Evolutionary conservation across 176 grass and related monocot genomes (phyloP).

Genomic region (Carex littledalei): DNA sequence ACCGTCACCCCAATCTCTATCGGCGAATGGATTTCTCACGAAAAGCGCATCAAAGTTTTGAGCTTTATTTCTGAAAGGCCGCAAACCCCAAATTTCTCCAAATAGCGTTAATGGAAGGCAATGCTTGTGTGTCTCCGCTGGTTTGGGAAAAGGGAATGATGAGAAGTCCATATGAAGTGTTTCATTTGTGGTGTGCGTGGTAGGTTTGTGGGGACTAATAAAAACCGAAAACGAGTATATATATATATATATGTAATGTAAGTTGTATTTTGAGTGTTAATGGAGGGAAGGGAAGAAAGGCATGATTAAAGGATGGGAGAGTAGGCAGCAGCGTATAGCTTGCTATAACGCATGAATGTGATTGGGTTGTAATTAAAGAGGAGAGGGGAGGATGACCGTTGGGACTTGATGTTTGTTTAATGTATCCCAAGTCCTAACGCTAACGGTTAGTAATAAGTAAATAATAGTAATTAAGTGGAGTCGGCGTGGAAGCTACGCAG

Average conservation of each 20-base stretch:
- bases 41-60: slow-evolving; percentile 6
- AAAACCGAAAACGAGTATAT: not conserved
- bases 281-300: not conserved
- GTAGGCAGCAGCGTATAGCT: not conserved
- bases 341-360: slow-evolving; percentile 23
- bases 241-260: no score
- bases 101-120: slow-evolving; percentile 28
- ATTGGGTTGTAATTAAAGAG: slow-evolving; percentile 12
- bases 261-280: slow-evolving; percentile 4
- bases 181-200: slow-evolving; percentile 10
- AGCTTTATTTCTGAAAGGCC: not conserved
- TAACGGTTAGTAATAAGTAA: slow-evolving; percentile 30
- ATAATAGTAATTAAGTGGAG: not conserved
- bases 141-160: not conserved
- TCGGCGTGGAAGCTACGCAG: slow-evolving; percentile 23
- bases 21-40: slow-evolving; percentile 22
- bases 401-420: slow-evolving; percentile 15
- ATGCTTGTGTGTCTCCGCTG: slow-evolving; percentile 12
- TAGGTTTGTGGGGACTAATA: slow-evolving; percentile 15
- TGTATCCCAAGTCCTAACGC: not conserved
- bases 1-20: slow-evolving; percentile 11
- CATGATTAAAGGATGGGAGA: slow-evolving; percentile 6
- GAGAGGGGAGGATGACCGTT: slow-evolving; percentile 21
- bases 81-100: slow-evolving; percentile 4
- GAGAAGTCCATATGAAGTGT: slow-evolving; percentile 28